Conservation (phyloP, 169 alveolate species). For the Eimeria praecox region DNA sequence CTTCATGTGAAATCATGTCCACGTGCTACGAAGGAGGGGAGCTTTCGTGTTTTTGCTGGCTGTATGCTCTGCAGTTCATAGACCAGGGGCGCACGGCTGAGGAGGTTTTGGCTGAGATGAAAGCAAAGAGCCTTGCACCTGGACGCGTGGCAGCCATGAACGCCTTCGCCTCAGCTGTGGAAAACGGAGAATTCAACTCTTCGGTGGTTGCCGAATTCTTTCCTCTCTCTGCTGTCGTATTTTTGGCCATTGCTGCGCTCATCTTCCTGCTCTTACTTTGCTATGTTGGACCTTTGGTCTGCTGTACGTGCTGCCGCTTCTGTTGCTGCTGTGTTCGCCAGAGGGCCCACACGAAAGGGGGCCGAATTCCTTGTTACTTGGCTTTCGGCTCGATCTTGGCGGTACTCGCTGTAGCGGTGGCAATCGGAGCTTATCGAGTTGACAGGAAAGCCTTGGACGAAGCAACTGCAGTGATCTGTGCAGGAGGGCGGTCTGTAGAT, state of each 20-base stretch:
- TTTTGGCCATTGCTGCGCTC: conserved; percentile 9
- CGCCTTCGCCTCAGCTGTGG: background rate
- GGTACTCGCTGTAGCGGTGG: background rate
- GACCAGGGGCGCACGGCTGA: conserved; percentile 41
- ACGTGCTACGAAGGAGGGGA: background rate
- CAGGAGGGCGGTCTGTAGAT: conserved; percentile 58
- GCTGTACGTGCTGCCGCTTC: conserved; percentile 37
- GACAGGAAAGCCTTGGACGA: conserved; percentile 37
- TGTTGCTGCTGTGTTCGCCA: conserved; percentile 61
- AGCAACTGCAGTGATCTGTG: conserved; percentile 61
- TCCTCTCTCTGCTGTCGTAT: background rate
- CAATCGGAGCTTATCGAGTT: conserved; percentile 24
- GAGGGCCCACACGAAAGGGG: background rate
- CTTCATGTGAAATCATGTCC: background rate
- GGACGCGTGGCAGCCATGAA: background rate
- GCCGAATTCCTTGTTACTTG: conserved; percentile 9
- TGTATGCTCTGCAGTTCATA: conserved; percentile 18
- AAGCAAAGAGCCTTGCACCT: conserved; percentile 1
- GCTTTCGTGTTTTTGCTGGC: background rate
- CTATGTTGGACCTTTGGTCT: background rate
- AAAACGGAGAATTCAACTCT: conserved; percentile 15
- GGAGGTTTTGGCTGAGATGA: conserved; percentile 44
- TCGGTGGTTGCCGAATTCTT: background rate
- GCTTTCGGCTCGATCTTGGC: background rate
- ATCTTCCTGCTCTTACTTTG: background rate